phyloP scores from a whole-genome alignment of 2,329 filamentous ascomycete genomes.

The Penicillium sp. region DNA sequence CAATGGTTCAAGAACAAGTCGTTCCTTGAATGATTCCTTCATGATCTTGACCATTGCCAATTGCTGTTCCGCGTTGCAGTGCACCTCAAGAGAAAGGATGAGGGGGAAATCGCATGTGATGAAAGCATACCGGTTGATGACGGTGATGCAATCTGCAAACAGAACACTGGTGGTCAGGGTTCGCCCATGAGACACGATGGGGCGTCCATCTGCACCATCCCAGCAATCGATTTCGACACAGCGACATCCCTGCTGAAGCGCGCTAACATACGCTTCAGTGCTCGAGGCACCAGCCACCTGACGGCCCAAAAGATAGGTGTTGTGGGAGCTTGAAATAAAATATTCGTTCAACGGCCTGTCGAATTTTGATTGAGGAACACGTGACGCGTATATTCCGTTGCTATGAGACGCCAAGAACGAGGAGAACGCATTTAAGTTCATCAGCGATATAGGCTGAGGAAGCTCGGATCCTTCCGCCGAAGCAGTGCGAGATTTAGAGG shows the following conservation, averaged over 20 bases:
- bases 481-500: conserved; percentile 48
- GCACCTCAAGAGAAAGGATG: conserved; percentile 93
- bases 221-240: conserved; percentile 98
- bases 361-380: conserved; percentile 62
- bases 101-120: conserved; percentile 81
- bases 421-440: conserved; percentile 77
- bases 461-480: conserved; percentile 42
- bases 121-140: conserved; percentile 94
- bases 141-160: conserved; percentile 87
- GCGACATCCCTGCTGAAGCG: conserved; percentile 82
- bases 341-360: conserved; percentile 92
- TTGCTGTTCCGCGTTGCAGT: conserved; percentile 83
- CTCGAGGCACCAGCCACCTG: conserved; percentile 89
- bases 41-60: conserved; percentile 86
- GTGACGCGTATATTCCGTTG: conserved; percentile 66
- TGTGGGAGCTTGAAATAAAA: conserved; percentile 97
- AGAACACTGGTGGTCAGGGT: conserved; percentile 85
- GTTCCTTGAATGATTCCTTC: conserved; percentile 76
- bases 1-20: conserved; percentile 73
- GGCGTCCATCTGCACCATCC: conserved; percentile 85
- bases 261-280: conserved; percentile 90
- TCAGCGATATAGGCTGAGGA: conserved; percentile 51
- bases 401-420: conserved; percentile 72
- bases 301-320: conserved; percentile 90
- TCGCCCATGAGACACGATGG: conserved; percentile 85